phyloP scores from a whole-genome alignment of 2,329 filamentous ascomycete genomes.

The Lecanicillium sp. region DNA sequence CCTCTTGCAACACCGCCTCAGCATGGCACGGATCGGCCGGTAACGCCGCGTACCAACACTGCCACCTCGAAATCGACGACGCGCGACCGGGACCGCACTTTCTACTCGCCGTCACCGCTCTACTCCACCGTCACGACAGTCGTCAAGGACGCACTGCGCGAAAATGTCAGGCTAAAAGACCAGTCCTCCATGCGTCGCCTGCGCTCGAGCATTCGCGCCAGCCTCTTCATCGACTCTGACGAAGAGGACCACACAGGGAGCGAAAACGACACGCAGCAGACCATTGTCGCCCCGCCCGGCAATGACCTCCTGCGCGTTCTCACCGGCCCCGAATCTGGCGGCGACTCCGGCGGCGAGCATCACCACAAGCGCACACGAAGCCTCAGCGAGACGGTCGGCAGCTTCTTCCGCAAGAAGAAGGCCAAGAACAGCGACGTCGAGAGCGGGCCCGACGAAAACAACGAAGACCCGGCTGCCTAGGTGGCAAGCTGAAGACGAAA shows the following conservation, averaged over 20 bases:
- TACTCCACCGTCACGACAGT: conserved; percentile 54
- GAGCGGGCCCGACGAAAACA: background rate
- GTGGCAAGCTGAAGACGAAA: too few species aligned
- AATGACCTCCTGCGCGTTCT: conserved; percentile 20
- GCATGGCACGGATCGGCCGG: conserved; percentile 21
- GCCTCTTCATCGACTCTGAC: conserved; percentile 45
- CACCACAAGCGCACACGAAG: conserved; percentile 31
- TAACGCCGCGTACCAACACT: conserved; percentile 24
- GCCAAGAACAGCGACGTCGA: conserved; percentile 2
- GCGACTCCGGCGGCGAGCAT: conserved; percentile 16
- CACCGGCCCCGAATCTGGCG: conserved; percentile 17
- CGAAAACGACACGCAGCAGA: conserved; percentile 19
- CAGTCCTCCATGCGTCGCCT: conserved; percentile 42
- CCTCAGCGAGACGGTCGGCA: conserved; percentile 36
- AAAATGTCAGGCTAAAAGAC: conserved; percentile 32
- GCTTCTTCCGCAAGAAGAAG: conserved; percentile 32
- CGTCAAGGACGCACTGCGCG: conserved; percentile 48
- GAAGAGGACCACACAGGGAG: conserved; percentile 28
- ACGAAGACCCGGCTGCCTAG: background rate
- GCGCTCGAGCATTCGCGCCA: conserved; percentile 46
- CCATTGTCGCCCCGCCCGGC: conserved; percentile 22
- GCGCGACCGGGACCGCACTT: conserved; percentile 34
- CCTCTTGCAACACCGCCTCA: background rate
- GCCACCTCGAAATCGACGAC: conserved; percentile 25
- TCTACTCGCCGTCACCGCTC: conserved; percentile 55